These are phyloP conservation scores for Helichrysum umbraculigerum DNA, from an alignment of 129 eudicot genomes.

Conservation along the genomic window DNA sequence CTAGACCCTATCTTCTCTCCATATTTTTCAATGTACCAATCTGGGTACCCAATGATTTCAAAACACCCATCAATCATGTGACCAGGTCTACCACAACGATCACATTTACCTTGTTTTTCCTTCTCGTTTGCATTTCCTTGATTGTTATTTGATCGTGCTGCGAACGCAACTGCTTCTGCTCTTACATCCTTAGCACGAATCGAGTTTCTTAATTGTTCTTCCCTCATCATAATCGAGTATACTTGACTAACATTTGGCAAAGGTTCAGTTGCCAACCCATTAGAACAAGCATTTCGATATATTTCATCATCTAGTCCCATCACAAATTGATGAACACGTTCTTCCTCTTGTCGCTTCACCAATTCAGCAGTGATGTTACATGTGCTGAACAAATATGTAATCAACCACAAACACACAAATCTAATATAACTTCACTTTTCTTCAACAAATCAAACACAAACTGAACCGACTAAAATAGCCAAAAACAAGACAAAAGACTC, in stretches of 20 bases:
- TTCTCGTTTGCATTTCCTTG: background rate
- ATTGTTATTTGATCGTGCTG: background rate
- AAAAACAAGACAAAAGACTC: too few relatives aligned
- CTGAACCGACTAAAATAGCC: too few relatives aligned
- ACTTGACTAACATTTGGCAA: background rate
- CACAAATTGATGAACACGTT: background rate
- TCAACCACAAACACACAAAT: too few relatives aligned
- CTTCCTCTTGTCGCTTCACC: background rate
- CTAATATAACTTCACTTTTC: too few relatives aligned
- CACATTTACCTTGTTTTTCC: background rate
- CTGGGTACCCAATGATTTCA: background rate
- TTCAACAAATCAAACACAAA: too few relatives aligned
- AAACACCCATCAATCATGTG: background rate
- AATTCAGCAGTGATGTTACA: too few relatives aligned
- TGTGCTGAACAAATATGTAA: too few relatives aligned
- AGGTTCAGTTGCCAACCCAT: background rate
- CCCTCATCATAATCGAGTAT: background rate
- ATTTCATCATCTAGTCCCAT: background rate
- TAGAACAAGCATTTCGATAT: background rate
- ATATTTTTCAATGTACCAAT: background rate
- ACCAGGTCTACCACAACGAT: background rate
- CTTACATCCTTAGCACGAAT: background rate
- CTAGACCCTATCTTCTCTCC: background rate
- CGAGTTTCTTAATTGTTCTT: background rate
- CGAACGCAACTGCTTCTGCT: background rate